Conservation (phyloP, 1,139 yeast species). For the Suhomyces yuchorum region DNA sequence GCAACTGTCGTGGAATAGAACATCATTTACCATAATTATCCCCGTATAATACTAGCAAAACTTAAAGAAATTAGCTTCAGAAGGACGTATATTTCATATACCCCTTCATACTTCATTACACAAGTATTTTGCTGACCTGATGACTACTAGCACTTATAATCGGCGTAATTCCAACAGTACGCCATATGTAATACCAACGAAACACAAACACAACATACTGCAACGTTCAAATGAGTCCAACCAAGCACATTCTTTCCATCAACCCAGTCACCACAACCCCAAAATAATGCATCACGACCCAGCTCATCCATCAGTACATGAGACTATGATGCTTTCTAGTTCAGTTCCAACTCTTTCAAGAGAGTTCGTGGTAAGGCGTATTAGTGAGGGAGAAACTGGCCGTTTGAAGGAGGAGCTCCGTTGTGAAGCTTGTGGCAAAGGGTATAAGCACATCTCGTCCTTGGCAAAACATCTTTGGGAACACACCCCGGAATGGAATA, state of each 20-base stretch:
- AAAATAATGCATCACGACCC: conserved; percentile 4
- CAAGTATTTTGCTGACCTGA: background rate
- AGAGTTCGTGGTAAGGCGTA: conserved; percentile 78
- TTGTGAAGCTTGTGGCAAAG: conserved; percentile 90
- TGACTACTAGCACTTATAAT: conserved; percentile 21
- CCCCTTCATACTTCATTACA: background rate
- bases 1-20: background rate
- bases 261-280: conserved; percentile 13
- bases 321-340: background rate
- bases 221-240: conserved; percentile 14
- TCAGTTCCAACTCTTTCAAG: conserved; percentile 59
- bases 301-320: conserved; percentile 4
- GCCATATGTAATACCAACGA: conserved; percentile 41
- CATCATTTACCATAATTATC: background rate
- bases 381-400: conserved; percentile 85
- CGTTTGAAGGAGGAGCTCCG: conserved; percentile 78
- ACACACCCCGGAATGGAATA: conserved; percentile 91
- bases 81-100: background rate
- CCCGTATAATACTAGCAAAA: background rate
- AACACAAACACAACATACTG: conserved; percentile 21
- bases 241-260: conserved; percentile 11
- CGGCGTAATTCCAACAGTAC: conserved; percentile 35
- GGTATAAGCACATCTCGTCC: conserved; percentile 82
- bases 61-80: background rate
- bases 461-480: conserved; percentile 74